Evolutionary conservation across 1,139 yeast species (phyloP).

Genomic region (Taphrina confusa): DNA sequence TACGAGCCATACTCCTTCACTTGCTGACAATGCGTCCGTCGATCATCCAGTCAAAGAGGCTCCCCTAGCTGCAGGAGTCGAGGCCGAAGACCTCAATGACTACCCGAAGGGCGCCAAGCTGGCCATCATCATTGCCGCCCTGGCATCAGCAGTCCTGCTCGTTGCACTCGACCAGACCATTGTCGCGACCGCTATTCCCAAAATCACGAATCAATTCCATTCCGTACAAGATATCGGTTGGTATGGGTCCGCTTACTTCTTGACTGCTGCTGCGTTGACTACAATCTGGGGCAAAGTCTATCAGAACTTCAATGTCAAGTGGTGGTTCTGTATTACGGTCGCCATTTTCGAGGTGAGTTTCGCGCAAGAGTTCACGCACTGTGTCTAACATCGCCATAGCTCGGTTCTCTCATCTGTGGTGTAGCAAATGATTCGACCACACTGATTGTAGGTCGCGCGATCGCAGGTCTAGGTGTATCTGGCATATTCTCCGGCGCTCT

Average conservation of each 20-base stretch:
- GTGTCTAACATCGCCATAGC: constrained; percentile 32
- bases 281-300: constrained; percentile 65
- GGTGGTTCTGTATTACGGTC: constrained; percentile 54
- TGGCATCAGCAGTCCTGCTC: constrained; percentile 57
- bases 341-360: constrained; percentile 53
- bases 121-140: constrained; percentile 51
- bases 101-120: constrained; percentile 1
- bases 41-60: background rate
- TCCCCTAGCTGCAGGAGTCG: background rate
- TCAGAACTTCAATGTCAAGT: constrained; percentile 62
- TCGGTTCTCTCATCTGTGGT: constrained; percentile 51
- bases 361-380: constrained; percentile 16
- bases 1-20: background rate
- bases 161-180: constrained; percentile 71
- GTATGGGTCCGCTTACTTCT: constrained; percentile 50
- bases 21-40: background rate
- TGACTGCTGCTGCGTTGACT: constrained; percentile 61
- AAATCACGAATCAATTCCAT: constrained; percentile 58
- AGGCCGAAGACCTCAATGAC: background rate
- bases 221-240: constrained; percentile 59
- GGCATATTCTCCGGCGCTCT: constrained; percentile 64
- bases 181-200: constrained; percentile 59
- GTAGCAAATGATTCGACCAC: constrained; percentile 59
- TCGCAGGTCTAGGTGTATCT: constrained; percentile 74
- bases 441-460: constrained; percentile 68